phyloP scores from a whole-genome alignment of 306 rosid species.

The Prunus mongolica region DNA sequence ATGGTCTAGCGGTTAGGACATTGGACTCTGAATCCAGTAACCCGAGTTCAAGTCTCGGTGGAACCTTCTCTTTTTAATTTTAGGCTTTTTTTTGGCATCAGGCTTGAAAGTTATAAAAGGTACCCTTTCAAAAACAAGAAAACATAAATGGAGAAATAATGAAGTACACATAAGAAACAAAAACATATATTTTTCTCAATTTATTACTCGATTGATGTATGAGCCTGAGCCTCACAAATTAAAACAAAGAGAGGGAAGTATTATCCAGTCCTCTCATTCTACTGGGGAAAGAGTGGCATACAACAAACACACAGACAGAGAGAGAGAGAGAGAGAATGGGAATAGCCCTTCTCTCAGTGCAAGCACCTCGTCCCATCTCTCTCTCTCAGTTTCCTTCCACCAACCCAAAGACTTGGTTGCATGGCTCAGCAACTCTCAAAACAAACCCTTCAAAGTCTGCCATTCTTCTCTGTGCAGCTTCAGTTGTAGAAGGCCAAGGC shows the following conservation, averaged over 20 bases:
- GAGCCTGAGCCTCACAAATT: neutral
- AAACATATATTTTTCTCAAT: neutral
- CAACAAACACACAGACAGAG: neutral
- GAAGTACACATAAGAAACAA: neutral
- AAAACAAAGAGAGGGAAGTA: neutral
- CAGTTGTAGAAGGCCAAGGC: slow-evolving; percentile 38
- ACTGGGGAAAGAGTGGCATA: neutral
- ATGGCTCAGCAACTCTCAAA: slow-evolving; percentile 24
- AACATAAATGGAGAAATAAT: no score
- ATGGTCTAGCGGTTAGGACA: slow-evolving; percentile 53
- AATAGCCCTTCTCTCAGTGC: slow-evolving; percentile 42
- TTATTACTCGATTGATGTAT: neutral
- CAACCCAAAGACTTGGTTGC: slow-evolving; percentile 3
- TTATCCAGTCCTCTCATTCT: neutral
- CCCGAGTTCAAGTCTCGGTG: slow-evolving; percentile 47
- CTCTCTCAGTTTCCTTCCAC: slow-evolving; percentile 22
- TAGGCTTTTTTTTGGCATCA: neutral
- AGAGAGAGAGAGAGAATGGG: slow-evolving; percentile 37
- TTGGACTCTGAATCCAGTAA: slow-evolving; percentile 50
- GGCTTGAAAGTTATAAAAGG: neutral
- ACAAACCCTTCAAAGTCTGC: slow-evolving; percentile 18
- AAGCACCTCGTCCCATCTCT: slow-evolving; percentile 30
- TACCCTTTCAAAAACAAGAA: neutral
- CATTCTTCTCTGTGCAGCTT: slow-evolving; percentile 38
- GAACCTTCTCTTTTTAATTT: neutral